Evolutionary conservation across 768 basidiomycete genomes (phyloP).

Genomic region (Lentinus brumalis): DNA sequence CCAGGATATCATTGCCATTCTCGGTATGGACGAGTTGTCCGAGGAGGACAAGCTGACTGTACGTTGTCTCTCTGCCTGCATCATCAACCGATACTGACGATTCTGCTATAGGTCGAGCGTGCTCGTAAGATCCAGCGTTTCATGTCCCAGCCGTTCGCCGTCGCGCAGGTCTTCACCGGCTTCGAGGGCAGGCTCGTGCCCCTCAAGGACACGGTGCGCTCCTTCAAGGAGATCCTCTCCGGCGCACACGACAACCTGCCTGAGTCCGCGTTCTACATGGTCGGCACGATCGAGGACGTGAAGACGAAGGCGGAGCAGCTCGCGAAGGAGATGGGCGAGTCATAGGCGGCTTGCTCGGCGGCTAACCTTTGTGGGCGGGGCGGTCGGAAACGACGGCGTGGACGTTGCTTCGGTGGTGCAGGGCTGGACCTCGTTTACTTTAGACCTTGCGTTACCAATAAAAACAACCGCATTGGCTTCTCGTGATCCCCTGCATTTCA

Average conservation of each 20-base stretch:
- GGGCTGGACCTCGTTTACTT: slow-evolving; percentile 18
- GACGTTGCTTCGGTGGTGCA: slow-evolving; percentile 18
- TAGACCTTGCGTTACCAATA: slow-evolving; percentile 23
- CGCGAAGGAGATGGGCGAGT: slow-evolving; percentile 85
- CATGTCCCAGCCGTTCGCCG: slow-evolving; percentile 99
- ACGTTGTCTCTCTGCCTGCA: slow-evolving; percentile 34
- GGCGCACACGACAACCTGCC: slow-evolving; percentile 88
- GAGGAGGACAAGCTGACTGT: slow-evolving; percentile 99
- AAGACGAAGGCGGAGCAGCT: slow-evolving; percentile 97
- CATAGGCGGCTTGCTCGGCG: slow-evolving; percentile 14
- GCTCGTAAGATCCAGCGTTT: slow-evolving; percentile 99
- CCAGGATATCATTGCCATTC: slow-evolving; percentile 99
- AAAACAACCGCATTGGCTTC: slow-evolving; percentile 18
- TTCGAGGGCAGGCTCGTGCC: slow-evolving; percentile 97
- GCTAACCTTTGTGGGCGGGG: not conserved
- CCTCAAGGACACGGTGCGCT: slow-evolving; percentile 93
- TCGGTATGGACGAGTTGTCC: slow-evolving; percentile 99
- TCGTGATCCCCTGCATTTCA: not conserved
- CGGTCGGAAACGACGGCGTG: slow-evolving; percentile 7
- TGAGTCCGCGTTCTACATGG: slow-evolving; percentile 98
- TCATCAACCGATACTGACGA: slow-evolving; percentile 1
- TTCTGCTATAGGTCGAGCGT: slow-evolving; percentile 75
- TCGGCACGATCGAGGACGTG: slow-evolving; percentile 95
- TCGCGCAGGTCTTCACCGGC: slow-evolving; percentile 99
- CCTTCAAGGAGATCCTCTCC: slow-evolving; percentile 97